Base-by-base conservation (phyloP, 208 protist genomes). In the Sergeia podlipaevii region DNA sequence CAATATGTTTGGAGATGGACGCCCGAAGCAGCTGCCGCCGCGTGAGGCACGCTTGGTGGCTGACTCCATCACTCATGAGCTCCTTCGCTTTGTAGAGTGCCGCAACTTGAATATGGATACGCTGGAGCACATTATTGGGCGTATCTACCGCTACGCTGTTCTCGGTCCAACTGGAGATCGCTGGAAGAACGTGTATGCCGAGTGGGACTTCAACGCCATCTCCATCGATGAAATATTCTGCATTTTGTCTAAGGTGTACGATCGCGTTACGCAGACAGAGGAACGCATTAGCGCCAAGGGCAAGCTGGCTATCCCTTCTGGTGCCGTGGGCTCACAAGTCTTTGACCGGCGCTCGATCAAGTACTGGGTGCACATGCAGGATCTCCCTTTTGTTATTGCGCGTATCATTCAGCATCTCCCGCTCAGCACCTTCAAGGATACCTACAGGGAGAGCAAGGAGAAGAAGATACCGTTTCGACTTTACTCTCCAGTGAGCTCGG, bases 311-410 rank as follows among this genome's bases (percentile, higher is more conserved):
- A 86, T 85, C 36, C 51, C 79, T 20, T 60, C 64, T n/a, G 84
- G 80, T 29, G 68, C 71, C 8, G 81, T 77, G 33, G 83, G 88
- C 34, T 84, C 84, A 41, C 88, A 95, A 64, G 77, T 85, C 30
- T 95, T 95, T 70, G 84, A 92, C 58, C 84, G 80, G 34, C 74
- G 77, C 45, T 92, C 79, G 13, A 80, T 91, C 11, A 92, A 95
- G 78, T 95, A 92, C 58, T 92, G 80, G 83, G 84, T 95, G 53
- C 82, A 92, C 60, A 50, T 74, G 70, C 84, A 92, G 65, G 84
- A 95, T 56, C 68, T 92, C 32, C 85, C 82, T 23, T 90, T 92
- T 60, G 68, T 91, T n/a, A 89, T 92, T 59, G 84, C 88, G 11
- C 84, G 84, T 50, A 92, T 95, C 57, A 85, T 95, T 47, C 88